A percentile compares a stretch with the other conserved stretches of the same genome.
Evolutionary conservation across 225 moss, liverwort and hornwort species (phyloP).

Genomic region (Asterella californica): DNA sequence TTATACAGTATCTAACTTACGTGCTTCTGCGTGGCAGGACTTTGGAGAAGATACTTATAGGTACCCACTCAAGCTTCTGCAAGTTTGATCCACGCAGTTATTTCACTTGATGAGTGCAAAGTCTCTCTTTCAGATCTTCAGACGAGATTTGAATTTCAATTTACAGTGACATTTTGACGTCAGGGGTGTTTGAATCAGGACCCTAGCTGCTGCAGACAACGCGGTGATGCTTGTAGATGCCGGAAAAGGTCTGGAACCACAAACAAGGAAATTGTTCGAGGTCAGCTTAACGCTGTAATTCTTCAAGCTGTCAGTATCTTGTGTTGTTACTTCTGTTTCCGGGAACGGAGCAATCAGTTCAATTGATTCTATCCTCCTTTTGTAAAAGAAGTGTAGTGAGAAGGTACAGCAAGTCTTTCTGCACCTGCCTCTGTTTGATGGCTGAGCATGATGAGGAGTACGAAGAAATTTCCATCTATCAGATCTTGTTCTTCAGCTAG

Average conservation of each 20-base stretch:
- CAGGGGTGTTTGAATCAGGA: slow-evolving; percentile 38
- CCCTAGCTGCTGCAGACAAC: slow-evolving; percentile 95
- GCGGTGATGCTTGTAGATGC: slow-evolving; percentile 95
- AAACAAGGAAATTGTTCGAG: slow-evolving; percentile 96
- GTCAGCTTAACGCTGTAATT: slow-evolving; percentile 24
- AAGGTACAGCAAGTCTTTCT: not conserved
- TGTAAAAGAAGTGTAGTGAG: not conserved
- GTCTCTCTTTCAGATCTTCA: not conserved
- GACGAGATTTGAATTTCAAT: not conserved
- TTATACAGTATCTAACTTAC: not conserved
- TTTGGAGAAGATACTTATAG: slow-evolving; percentile 96
- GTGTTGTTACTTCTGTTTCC: not conserved
- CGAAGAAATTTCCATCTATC: not conserved
- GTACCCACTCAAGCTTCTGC: slow-evolving; percentile 26
- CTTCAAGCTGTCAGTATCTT: not conserved
- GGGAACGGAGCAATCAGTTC: not conserved
- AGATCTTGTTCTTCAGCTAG: not conserved
- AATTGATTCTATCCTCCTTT: not conserved
- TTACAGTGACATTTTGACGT: not conserved
- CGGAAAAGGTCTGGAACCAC: slow-evolving; percentile 94
- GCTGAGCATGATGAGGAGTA: not conserved
- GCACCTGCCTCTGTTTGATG: not conserved
- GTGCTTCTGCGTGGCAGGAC: slow-evolving; percentile 38
- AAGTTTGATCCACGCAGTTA: not conserved
- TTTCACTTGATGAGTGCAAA: not conserved